Evolutionary conservation across 2,329 filamentous ascomycete genomes (phyloP), one percentile per base, ranked within the genome.

Genomic region (Paramyrothecium roridum): DNA sequence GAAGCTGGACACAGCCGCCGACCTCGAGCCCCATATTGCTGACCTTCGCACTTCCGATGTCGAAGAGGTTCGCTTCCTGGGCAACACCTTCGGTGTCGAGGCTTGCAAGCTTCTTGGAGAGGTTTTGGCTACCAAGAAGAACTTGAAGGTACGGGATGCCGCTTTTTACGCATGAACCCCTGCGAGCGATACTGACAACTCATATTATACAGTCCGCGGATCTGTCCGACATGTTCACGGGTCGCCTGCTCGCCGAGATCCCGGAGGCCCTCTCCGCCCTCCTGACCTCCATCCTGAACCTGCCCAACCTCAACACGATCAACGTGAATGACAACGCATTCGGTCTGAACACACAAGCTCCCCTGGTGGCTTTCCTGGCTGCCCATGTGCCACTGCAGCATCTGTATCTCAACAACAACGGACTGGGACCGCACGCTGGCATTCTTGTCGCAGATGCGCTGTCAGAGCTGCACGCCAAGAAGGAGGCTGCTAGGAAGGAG

Each of bases 291-390:
- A 86, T 98, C 46, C 85, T 97, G 55, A 89, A 92, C 67, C 88
- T 96, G 53, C 88, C 90, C 2, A 87, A 90, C 55, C 87, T 99
- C 48, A 89, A 90, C 72, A 97, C 93, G 30, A 84, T 99, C 75
- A 96, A 98, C 74, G 83, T 99, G 45, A 96, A 93, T 75, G 95
- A 99, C 76, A 99, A 99, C 74, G 95, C 95, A 48, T 99, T 99
- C 67, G 95, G 95, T 55, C 85, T 97, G 58, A 97, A 96, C 76
- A 96, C 91, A 17, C 90, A 96, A 72, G 92, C 91, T 37, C 95
- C 93, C 11, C 85, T 99, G 50, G 90, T 96, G 63, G 90, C 90
- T 57, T 99, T 99, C 77, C 85, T 99, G 59, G 87, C 90, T 54
- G 83, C 87, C 56, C 93, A 98, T 75, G 85, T 90, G 3, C 93